Evolutionary conservation across 768 basidiomycete species (phyloP).

Genomic region (Myochromella boudieri): DNA sequence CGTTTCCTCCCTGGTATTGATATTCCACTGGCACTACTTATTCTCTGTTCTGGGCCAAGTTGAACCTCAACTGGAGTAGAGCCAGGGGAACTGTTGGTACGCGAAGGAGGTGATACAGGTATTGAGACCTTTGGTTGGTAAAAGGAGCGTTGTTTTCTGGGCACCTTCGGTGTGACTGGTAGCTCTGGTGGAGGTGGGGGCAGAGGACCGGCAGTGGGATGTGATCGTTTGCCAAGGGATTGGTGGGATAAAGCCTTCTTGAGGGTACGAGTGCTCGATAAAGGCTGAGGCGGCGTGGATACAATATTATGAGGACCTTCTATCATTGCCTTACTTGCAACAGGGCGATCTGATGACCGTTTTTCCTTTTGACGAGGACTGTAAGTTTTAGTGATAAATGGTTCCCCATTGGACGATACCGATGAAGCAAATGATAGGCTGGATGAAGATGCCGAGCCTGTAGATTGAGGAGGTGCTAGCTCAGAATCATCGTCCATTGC

Average conservation of each 20-base stretch:
- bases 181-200: constrained; percentile 29
- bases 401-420: constrained; percentile 27
- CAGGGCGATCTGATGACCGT: constrained; percentile 23
- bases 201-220: constrained; percentile 24
- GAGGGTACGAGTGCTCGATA: constrained; percentile 31
- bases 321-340: constrained; percentile 10
- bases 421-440: constrained; percentile 46
- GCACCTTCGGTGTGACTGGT: constrained; percentile 30
- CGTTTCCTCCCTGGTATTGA: constrained; percentile 44
- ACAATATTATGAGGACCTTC: not conserved
- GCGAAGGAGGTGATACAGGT: constrained; percentile 45
- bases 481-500: constrained; percentile 16
- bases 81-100: constrained; percentile 30
- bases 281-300: constrained; percentile 15
- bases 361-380: constrained; percentile 27
- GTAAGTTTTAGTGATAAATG: constrained; percentile 24
- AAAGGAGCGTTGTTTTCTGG: constrained; percentile 63
- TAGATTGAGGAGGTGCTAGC: constrained; percentile 14
- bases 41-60: constrained; percentile 21
- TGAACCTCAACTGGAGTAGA: constrained; percentile 17
- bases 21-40: constrained; percentile 28
- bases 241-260: constrained; percentile 62
- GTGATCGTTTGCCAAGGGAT: constrained; percentile 40
- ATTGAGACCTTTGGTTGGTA: constrained; percentile 55
- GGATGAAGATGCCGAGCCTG: constrained; percentile 34